A percentile compares a stretch with the other conserved stretches of the same genome.
Evolutionary conservation across 352 stramenopile genomes (phyloP).

Genomic region (Phytophthora megakarya): DNA sequence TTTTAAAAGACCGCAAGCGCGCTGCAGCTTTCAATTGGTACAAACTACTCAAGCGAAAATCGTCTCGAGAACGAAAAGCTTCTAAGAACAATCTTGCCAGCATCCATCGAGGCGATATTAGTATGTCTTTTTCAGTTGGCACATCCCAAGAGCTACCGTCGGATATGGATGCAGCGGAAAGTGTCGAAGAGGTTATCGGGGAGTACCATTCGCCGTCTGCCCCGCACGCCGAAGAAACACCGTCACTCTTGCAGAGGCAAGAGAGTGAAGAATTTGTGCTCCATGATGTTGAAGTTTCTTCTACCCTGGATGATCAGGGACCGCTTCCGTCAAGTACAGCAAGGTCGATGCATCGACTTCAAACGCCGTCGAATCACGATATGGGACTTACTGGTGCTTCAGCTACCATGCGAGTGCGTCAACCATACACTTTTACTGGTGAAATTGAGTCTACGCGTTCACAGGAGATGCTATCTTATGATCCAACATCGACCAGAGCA

Average conservation of each 20-base stretch:
- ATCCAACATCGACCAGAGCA: slow-evolving; percentile 69
- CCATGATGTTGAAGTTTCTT: slow-evolving; percentile 51
- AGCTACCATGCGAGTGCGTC: slow-evolving; percentile 53
- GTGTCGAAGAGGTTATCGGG: slow-evolving; percentile 40
- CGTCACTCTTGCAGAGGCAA: slow-evolving; percentile 36
- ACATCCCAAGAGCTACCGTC: slow-evolving; percentile 81
- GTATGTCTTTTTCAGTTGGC: slow-evolving; percentile 82
- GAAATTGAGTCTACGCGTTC: slow-evolving; percentile 62
- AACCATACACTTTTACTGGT: slow-evolving; percentile 45
- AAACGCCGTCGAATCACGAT: slow-evolving; percentile 61
- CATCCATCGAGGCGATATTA: slow-evolving; percentile 75
- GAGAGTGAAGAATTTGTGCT: slow-evolving; percentile 48
- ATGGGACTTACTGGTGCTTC: slow-evolving; percentile 33
- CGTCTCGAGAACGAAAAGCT: slow-evolving; percentile 55
- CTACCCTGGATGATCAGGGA: slow-evolving; percentile 33
- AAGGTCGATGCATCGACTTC: slow-evolving; percentile 67
- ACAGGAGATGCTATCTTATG: slow-evolving; percentile 61
- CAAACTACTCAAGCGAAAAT: slow-evolving; percentile 83
- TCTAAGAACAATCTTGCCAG: slow-evolving; percentile 52
- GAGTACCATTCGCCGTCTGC: slow-evolving; percentile 31
- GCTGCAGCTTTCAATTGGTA: slow-evolving; percentile 89
- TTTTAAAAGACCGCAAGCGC: slow-evolving; percentile 76
- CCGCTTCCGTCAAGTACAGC: slow-evolving; percentile 57
- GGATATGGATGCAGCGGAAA: slow-evolving; percentile 53
- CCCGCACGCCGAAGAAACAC: slow-evolving; percentile 27